Base-by-base conservation (phyloP, 164 flowering plant genomes). In the Nymphaea thermarum region DNA sequence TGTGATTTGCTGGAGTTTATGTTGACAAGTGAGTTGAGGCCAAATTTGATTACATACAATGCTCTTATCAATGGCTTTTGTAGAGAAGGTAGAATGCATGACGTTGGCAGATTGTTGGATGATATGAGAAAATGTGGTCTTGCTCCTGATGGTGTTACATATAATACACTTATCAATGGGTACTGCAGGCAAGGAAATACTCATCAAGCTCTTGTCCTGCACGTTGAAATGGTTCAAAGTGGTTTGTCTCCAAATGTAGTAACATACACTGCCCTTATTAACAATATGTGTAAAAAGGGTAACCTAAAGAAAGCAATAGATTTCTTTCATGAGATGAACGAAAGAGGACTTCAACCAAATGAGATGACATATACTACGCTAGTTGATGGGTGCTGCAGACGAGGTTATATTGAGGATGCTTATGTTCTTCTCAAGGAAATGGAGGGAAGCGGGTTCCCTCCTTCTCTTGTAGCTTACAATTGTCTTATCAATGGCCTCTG, bases 241-340 rank as follows among this genome's bases (percentile, higher is more conserved):
- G 97, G 98, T 2, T 62, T 86, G 70, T 72, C 79, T 6, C 97
- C 98, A 0, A 87, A 84, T 80, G 94, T 87, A 57, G 76, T 89
- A 53, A 91, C 94, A 2, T 93, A 89, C 67, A 90, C 93, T 42
- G 70, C 96, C 17, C 78, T 93, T 80, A 91, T 93, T n/a, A 83
- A 79, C 74, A 74, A 85, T 66, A 87, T 91, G 94, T 93, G 97
- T 71, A 87, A 82, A 74, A 82, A 75, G 60, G 80, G 82, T 70
- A 91, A 87, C 65, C 60, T 89, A 68, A 83, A 77, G 63, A 77
- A 90, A 44, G 98, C 97, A 0, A 68, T 86, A 80, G 92, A 84
- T 64, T 82, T 91, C 55, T 64, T 91, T 59, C 78, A 81, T 70
- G 90, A 85, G 76, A 89, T 93, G 93, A 81, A 57, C 4, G 69